phyloP scores from a whole-genome alignment of 441 rosid genomes.

The Eugenia klotzschiana region DNA sequence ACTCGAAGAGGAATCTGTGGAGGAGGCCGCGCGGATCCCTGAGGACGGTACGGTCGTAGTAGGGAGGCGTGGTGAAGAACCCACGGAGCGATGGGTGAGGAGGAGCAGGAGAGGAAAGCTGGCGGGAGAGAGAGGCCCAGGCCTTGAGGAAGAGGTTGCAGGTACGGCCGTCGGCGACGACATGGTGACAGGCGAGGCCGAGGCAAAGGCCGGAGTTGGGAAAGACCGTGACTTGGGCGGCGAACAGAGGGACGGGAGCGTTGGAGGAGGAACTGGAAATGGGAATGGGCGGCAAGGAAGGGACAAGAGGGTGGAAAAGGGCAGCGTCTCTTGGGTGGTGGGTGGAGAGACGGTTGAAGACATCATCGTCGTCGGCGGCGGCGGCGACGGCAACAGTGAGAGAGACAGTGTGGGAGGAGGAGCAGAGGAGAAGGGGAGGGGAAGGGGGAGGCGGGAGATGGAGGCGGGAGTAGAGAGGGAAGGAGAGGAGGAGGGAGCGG shows the following conservation, averaged over 20 bases:
- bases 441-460: background rate
- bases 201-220: slow-evolving; percentile 1
- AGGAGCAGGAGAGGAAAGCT: background rate
- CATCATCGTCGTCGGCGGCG: background rate
- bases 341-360: background rate
- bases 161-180: slow-evolving; percentile 7
- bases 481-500: slow-evolving; percentile 6
- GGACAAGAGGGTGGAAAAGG: slow-evolving; percentile 1
- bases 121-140: background rate
- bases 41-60: slow-evolving; percentile 9
- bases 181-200: slow-evolving; percentile 9
- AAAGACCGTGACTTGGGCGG: slow-evolving; percentile 3
- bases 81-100: background rate
- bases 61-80: background rate
- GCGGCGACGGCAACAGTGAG: slow-evolving; percentile 10
- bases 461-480: slow-evolving; percentile 11
- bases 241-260: background rate
- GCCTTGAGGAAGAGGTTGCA: slow-evolving; percentile 7
- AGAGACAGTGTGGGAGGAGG: background rate
- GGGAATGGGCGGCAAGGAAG: background rate
- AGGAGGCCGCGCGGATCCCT: slow-evolving; percentile 8
- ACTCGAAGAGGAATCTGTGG: slow-evolving; percentile 8
- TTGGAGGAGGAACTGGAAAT: background rate
- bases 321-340: background rate
- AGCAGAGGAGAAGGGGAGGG: background rate